Conservation (phyloP, 306 rosid species). For the Casuarina glauca region DNA sequence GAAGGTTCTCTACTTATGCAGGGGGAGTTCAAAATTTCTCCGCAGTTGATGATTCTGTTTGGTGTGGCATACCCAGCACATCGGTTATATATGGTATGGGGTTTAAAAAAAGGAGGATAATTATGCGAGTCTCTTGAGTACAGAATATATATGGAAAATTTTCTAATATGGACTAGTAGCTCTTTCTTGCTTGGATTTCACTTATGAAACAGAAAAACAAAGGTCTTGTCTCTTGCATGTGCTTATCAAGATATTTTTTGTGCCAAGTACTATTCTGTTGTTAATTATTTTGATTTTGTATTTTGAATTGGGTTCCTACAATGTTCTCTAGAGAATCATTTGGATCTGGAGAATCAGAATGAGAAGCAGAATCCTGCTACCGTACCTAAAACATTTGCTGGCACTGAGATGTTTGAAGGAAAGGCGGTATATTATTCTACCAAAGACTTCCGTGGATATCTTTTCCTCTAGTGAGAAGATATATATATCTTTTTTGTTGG, state of each 20-base stretch:
- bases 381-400: conserved; percentile 57
- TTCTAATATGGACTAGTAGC: neutral
- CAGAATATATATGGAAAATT: neutral
- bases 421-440: conserved; percentile 61
- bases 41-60: neutral
- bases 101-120: neutral
- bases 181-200: conserved; percentile 1
- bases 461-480: conserved; percentile 3
- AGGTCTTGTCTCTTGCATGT: neutral
- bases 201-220: neutral
- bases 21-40: neutral
- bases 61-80: neutral
- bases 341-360: conserved; percentile 35
- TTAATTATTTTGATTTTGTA: conserved; percentile 11
- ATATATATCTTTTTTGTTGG: neutral
- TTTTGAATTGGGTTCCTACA: conserved; percentile 3
- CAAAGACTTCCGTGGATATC: conserved; percentile 4
- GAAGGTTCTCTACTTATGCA: neutral
- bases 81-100: neutral
- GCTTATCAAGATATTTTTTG: neutral
- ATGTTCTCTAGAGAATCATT: conserved; percentile 54
- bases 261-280: neutral
- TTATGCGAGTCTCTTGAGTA: neutral
- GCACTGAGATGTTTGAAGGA: conserved; percentile 62
- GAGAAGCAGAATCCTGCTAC: conserved; percentile 45